Evolutionary conservation across 805 yeast species (phyloP).

Genomic region (Monosporozyma yasuniensis): DNA sequence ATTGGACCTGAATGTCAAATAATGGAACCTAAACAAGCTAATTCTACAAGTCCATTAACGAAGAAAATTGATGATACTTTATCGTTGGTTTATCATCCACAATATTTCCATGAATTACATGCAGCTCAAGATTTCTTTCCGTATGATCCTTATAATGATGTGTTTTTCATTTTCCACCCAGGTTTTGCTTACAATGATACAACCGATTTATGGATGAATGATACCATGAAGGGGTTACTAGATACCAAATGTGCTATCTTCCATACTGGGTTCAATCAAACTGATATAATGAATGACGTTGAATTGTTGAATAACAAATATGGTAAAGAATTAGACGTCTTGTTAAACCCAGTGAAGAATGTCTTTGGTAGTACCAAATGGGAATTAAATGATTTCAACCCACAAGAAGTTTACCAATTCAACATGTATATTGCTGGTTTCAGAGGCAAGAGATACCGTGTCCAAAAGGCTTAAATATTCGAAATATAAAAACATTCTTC

Average conservation of each 20-base stretch:
- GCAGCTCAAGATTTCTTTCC: constrained; percentile 95
- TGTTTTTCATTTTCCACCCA: constrained; percentile 91
- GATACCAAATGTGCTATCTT: constrained; percentile 92
- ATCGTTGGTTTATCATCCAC: constrained; percentile 78
- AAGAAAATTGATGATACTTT: constrained; percentile 68
- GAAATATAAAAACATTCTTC: neutral
- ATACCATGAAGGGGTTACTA: constrained; percentile 74
- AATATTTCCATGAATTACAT: constrained; percentile 84
- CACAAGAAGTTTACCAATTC: constrained; percentile 91
- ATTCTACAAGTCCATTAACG: constrained; percentile 52
- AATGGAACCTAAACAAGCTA: constrained; percentile 3
- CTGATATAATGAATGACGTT: constrained; percentile 63
- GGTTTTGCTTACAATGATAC: constrained; percentile 82
- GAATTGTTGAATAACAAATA: constrained; percentile 59
- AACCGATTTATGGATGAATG: constrained; percentile 81
- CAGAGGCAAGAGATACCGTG: constrained; percentile 96
- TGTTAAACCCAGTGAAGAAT: constrained; percentile 68
- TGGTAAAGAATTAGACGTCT: constrained; percentile 68
- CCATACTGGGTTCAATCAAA: constrained; percentile 81
- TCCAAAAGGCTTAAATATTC: constrained; percentile 36
- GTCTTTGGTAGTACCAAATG: constrained; percentile 81
- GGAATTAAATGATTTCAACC: constrained; percentile 87
- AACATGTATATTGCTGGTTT: constrained; percentile 85
- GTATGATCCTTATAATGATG: constrained; percentile 92
- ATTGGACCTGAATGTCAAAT: constrained; percentile 83